Evolutionary conservation across 805 yeast species (phyloP), one percentile per base, ranked within the genome.

Genomic region (Scheffersomyces stipitis): DNA sequence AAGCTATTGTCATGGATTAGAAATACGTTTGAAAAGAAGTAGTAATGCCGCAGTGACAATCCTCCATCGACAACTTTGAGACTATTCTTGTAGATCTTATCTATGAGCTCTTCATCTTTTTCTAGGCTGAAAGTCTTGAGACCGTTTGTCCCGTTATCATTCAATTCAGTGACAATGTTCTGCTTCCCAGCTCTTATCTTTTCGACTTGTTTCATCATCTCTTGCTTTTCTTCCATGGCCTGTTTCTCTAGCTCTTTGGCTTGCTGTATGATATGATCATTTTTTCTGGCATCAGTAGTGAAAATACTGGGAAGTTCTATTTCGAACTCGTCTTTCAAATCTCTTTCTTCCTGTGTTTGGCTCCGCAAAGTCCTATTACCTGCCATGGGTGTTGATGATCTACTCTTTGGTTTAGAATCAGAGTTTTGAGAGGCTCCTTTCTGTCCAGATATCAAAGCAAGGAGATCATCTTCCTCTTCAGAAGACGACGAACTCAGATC

Each of bases 261-360:
- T 31, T 44, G 48, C 22, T 32, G 37, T n/a, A 51, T 44, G 5
- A 64, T 39, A 35, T 45, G 38, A 18, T 54, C 52, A 35, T 64
- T 58, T 29, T 42, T 47, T 27, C 45, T 50, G 15, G 62, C 69
- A 27, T 55, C 60, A 12, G 47, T 45, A 22, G 46, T 46, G 36
- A 64, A 65, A 3, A 64, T 48, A 10, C 56, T 34, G 2, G 71
- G 69, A 15, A 65, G 41, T 5, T 36, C 40, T 3, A 60, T 18
- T 2, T 46, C 40, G 26, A 53, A 54, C 16, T 51, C 59, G 18
- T 44, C 51, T 3, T 32, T 41, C 8, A 14, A 12, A 8, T 24
- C 40, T 10, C 24, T 20, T 20, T 20, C 9, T 20, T 20, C 24
- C 7, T 20, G n/a, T n/a, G n/a, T n/a, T n/a, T n/a, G n/a, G n/a